Evolutionary conservation across 2,329 filamentous ascomycete species (phyloP).

Genomic region (Monilinia fructicola): DNA sequence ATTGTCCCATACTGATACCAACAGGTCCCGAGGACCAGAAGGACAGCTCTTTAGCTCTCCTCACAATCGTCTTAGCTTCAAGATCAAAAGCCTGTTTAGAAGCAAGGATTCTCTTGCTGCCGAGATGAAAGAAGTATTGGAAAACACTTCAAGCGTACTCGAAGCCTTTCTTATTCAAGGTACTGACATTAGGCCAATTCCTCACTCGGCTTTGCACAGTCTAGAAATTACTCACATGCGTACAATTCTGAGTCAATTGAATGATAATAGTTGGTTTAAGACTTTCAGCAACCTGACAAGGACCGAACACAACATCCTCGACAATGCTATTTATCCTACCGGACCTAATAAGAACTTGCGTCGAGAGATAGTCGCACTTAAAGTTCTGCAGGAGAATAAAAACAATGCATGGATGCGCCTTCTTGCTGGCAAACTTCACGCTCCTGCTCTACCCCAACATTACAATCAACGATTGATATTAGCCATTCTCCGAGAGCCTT

Average conservation of each 20-base stretch:
- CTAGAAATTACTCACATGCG: slow-evolving; percentile 37
- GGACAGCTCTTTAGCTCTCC: slow-evolving; percentile 33
- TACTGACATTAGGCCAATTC: slow-evolving; percentile 27
- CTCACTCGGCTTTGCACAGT: slow-evolving; percentile 37
- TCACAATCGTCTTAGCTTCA: slow-evolving; percentile 31
- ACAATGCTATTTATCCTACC: slow-evolving; percentile 23
- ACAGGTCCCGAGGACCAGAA: slow-evolving; percentile 26
- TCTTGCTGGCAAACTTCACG: slow-evolving; percentile 23
- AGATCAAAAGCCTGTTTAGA: slow-evolving; percentile 34
- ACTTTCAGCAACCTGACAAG: slow-evolving; percentile 30
- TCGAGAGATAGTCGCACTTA: slow-evolving; percentile 34
- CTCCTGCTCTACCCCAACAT: slow-evolving; percentile 6
- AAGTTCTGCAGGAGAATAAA: slow-evolving; percentile 32
- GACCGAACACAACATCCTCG: slow-evolving; percentile 27
- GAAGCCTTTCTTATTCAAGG: slow-evolving; percentile 33
- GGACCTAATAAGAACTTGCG: not conserved
- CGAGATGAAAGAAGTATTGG: slow-evolving; percentile 33
- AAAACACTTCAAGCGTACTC: slow-evolving; percentile 30
- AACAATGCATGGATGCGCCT: slow-evolving; percentile 30
- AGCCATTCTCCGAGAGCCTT: slow-evolving; percentile 34
- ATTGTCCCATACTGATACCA: slow-evolving; percentile 22
- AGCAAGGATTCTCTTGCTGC: slow-evolving; percentile 36
- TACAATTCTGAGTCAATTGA: slow-evolving; percentile 36
- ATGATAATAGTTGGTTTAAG: slow-evolving; percentile 35
- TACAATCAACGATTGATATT: slow-evolving; percentile 29